phyloP scores from a whole-genome alignment of 495 filamentous ascomycete genomes.

The Bacidia rubella region DNA sequence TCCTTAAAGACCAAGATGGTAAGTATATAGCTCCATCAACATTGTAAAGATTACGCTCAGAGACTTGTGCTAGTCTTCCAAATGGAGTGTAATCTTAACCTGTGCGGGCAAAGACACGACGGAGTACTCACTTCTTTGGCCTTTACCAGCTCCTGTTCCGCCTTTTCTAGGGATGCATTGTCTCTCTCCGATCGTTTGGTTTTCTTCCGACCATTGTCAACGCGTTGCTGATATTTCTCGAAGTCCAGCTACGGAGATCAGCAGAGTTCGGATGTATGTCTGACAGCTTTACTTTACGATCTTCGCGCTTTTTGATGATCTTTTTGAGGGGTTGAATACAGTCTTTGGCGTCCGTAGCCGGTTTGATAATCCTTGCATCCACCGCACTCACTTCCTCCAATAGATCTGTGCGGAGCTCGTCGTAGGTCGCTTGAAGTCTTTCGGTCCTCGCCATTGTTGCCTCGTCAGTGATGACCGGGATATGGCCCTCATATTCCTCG shows the following conservation, averaged over 20 bases:
- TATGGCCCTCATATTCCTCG: conserved; percentile 35
- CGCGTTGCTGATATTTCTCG: conserved; percentile 64
- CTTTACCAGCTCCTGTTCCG: conserved; percentile 59
- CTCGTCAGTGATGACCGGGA: conserved; percentile 47
- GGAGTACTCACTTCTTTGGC: conserved; percentile 48
- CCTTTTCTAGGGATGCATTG: conserved; percentile 58
- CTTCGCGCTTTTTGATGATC: conserved; percentile 82
- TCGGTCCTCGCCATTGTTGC: conserved; percentile 51
- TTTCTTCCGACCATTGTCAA: conserved; percentile 60
- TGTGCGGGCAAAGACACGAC: no score
- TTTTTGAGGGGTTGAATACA: conserved; percentile 67
- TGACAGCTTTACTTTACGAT: conserved; percentile 50
- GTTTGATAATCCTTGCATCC: conserved; percentile 57
- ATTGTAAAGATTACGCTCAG: background rate
- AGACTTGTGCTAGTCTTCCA: no score
- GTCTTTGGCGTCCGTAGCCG: conserved; percentile 58
- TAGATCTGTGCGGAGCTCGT: conserved; percentile 63
- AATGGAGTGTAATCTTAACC: no score
- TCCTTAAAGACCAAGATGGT: conserved; percentile 34
- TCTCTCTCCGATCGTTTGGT: conserved; percentile 60
- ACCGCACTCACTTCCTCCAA: conserved; percentile 57
- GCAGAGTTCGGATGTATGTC: conserved; percentile 1
- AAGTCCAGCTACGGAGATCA: conserved; percentile 50
- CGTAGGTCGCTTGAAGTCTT: conserved; percentile 53
- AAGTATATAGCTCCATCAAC: background rate